Base-by-base conservation (phyloP, 208 protist species). In the Leishmania tropica region DNA sequence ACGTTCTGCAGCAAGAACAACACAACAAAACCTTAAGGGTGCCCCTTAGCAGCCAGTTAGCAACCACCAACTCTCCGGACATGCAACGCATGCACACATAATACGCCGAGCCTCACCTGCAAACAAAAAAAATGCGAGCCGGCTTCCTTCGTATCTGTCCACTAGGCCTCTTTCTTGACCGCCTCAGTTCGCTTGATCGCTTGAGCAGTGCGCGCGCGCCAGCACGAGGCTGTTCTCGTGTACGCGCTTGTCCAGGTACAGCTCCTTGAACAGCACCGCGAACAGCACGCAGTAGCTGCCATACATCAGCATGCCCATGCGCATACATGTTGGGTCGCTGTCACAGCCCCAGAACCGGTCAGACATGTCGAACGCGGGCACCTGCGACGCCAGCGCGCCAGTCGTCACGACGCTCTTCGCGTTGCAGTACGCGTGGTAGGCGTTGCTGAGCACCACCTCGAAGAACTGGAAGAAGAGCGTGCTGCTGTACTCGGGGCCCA, bases 261-360 rank as follows among this genome's bases (percentile, higher is more conserved):
- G 82, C 62, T 86, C 81, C 77, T 76, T 79, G 76, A 97, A 96
- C 45, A 98, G 85, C 67, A 87, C 85, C 31, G 96, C 79, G 81
- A 98, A 98, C 76, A 98, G 93, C 28, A 93, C 75, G 80, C 94
- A 93, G 88, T 98, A 98, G n/a, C 84, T 91, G 73, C 85, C 81
- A 85, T 98, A 98, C 96, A 98, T 98, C 78, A 88, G 75, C 64
- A 97, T 86, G 45, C 86, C 87, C 53, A 92, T 65, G 35, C 81
- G 76, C 75, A 81, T 83, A 85, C 92, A 93, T 60, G 54, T 72
- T 19, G 65, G 31, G n/a, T 87, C 47, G 40, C 81, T 81, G 53
- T 96, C 86, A 37, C 91, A 94, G 53, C 88, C 92, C 37, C 71
- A 74, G 64, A 84, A 83, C n/a, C 83, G 68, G 10, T 62, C 82